Evolutionary conservation across 2,329 filamentous ascomycete species (phyloP), one percentile per base, ranked within the genome.

Genomic region (Dryadomyces sulphureus): DNA sequence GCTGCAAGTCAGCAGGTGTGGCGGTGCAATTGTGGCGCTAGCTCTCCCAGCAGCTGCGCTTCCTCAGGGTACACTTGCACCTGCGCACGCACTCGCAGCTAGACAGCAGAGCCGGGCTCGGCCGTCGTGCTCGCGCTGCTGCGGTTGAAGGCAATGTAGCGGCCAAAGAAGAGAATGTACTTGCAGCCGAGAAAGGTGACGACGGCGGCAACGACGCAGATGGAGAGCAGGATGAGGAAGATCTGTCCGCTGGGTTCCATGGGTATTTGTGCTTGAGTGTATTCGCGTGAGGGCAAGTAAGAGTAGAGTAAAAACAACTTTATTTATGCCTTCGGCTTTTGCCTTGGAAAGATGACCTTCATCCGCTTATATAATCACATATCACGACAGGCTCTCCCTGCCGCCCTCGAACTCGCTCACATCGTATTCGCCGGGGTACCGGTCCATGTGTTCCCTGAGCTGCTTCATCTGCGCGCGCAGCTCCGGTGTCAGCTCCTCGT

Each of bases 381-480:
- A 20, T 14, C 14, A 38, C 30, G 16, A 39, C 17, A 62, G 43
- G 38, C 56, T 62, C 4, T 56, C 55, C 42, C 50, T 56, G 0
- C 61, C 61, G 0, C 56, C 59, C 41, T 60, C 58, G 41, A 54
- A 64, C 7, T 59, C 54, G 2, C 51, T 54, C 2, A 60, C 59
- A 62, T 96, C 88, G 62, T 98, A 98, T 68, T 98, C 92, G 32
- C 84, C 79, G 0, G 90, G 89, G 65, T 96, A 98, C 55, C 73
- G 79, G 54, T 90, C 78, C 43, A 98, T 59, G 44, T 94, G 73
- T n/a, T 76, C 72, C 58, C 69, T 84, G 56, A 96, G 67, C 64
- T 89, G 57, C 52, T 65, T 64, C 67, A 86, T 88, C 69, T 98
- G 92, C 38, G 66, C 72, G 60, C 70, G 74, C 50, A 63, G 50